Conservation (phyloP, 2,329 filamentous ascomycete genomes). For the Ramularia collo-cygni region DNA sequence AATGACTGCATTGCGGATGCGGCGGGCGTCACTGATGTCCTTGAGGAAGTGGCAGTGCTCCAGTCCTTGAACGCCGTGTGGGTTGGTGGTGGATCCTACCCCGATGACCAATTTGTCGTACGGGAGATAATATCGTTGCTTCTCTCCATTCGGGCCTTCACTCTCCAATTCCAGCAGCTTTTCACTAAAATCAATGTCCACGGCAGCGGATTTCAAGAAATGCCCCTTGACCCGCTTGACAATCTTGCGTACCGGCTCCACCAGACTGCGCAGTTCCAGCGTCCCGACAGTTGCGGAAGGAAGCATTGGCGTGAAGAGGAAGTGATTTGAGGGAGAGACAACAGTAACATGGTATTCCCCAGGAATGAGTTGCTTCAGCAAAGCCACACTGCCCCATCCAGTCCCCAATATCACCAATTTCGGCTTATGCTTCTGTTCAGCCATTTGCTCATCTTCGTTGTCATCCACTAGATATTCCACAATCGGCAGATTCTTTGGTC, state of each 20-base stretch:
- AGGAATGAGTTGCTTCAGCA: constrained; percentile 82
- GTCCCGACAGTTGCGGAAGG: constrained; percentile 96
- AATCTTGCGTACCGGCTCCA: constrained; percentile 87
- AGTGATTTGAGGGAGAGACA: constrained; percentile 91
- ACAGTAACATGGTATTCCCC: constrained; percentile 95
- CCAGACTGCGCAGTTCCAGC: constrained; percentile 79
- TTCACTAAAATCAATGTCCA: constrained; percentile 84
- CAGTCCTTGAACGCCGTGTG: constrained; percentile 90
- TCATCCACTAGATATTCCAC: constrained; percentile 84
- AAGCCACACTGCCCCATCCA: constrained; percentile 88
- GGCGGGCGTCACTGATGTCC: constrained; percentile 83
- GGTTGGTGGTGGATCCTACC: constrained; percentile 87
- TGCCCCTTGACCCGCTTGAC: constrained; percentile 72
- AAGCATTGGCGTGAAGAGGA: constrained; percentile 96
- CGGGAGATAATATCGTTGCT: constrained; percentile 80
- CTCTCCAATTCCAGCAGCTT: constrained; percentile 86
- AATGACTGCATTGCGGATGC: constrained; percentile 82
- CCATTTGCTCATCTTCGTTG: constrained; percentile 66
- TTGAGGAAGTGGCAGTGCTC: constrained; percentile 94
- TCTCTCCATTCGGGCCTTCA: constrained; percentile 61
- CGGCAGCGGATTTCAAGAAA: constrained; percentile 79
- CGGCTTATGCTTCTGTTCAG: constrained; percentile 74
- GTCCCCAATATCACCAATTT: constrained; percentile 87
- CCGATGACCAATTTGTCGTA: constrained; percentile 95
- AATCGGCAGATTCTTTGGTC: constrained; percentile 92